Conservation (phyloP, 768 basidiomycete genomes). For the Polyporus arcularius region DNA sequence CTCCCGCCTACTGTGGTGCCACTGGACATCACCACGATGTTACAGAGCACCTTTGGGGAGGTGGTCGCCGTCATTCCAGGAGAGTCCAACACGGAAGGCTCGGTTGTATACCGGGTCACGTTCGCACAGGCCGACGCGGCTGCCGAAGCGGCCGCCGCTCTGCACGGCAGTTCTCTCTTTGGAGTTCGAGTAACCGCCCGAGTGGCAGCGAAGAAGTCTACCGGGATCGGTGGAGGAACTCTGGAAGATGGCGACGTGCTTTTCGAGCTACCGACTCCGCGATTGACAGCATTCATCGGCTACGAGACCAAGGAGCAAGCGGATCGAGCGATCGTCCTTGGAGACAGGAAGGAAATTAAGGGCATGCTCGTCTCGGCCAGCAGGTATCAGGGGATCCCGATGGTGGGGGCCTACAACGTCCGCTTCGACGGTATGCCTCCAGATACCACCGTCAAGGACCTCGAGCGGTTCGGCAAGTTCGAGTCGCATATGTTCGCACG, state of each 20-base stretch:
- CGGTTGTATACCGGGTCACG: slow-evolving; percentile 36
- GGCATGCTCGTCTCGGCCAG: slow-evolving; percentile 47
- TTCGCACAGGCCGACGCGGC: slow-evolving; percentile 54
- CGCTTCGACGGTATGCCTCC: slow-evolving; percentile 57
- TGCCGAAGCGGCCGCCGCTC: slow-evolving; percentile 46
- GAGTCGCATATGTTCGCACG: slow-evolving; percentile 54
- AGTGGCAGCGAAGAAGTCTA: slow-evolving; percentile 43
- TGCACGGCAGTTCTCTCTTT: slow-evolving; percentile 49
- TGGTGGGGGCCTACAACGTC: slow-evolving; percentile 60
- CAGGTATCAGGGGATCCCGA: slow-evolving; percentile 58
- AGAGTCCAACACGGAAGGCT: not conserved
- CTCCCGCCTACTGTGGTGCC: slow-evolving; percentile 42
- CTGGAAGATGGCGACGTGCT: slow-evolving; percentile 58
- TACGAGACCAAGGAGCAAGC: slow-evolving; percentile 55
- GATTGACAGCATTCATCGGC: slow-evolving; percentile 60
- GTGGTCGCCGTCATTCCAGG: slow-evolving; percentile 41
- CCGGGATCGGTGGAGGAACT: slow-evolving; percentile 34
- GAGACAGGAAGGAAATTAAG: slow-evolving; percentile 38
- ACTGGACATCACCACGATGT: slow-evolving; percentile 37
- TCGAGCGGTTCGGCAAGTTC: slow-evolving; percentile 48
- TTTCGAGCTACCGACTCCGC: slow-evolving; percentile 61
- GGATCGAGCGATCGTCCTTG: slow-evolving; percentile 46
- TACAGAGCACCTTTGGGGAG: slow-evolving; percentile 48
- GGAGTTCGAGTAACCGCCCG: slow-evolving; percentile 45
- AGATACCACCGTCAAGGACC: slow-evolving; percentile 38